Evolutionary conservation across 768 basidiomycete genomes (phyloP).

Genomic region (Boletus reticulatus): DNA sequence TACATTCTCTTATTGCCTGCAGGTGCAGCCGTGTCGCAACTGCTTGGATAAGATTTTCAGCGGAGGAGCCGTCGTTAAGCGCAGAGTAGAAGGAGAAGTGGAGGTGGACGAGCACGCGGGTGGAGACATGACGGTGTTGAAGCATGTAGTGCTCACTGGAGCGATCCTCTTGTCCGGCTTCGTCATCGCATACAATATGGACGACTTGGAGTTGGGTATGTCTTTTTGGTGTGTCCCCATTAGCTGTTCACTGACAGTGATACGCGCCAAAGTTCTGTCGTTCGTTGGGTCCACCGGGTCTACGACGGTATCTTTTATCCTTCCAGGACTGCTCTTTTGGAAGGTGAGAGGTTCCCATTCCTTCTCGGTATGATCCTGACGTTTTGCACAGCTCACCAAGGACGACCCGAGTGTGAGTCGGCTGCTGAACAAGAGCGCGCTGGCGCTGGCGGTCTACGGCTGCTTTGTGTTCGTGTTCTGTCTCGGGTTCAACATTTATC

Average conservation of each 20-base stretch:
- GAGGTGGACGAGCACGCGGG: slow-evolving; percentile 55
- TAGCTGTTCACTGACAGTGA: slow-evolving; percentile 12
- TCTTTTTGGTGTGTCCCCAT: slow-evolving; percentile 2
- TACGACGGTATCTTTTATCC: slow-evolving; percentile 94
- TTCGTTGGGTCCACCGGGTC: slow-evolving; percentile 98
- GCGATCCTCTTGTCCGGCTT: slow-evolving; percentile 66
- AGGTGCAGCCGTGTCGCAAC: slow-evolving; percentile 91
- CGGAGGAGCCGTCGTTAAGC: slow-evolving; percentile 36
- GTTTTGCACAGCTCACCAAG: slow-evolving; percentile 56
- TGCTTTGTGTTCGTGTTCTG: slow-evolving; percentile 81
- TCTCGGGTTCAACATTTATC: slow-evolving; percentile 77
- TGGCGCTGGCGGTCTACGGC: slow-evolving; percentile 76
- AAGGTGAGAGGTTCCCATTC: slow-evolving; percentile 49
- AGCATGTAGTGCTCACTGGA: slow-evolving; percentile 68
- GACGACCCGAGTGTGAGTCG: slow-evolving; percentile 54
- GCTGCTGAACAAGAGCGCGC: slow-evolving; percentile 55
- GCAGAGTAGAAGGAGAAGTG: slow-evolving; percentile 42
- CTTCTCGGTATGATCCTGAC: slow-evolving; percentile 5
- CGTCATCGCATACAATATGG: slow-evolving; percentile 72
- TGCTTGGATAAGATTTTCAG: slow-evolving; percentile 90
- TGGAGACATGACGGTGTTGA: slow-evolving; percentile 62
- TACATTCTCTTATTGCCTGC: slow-evolving; percentile 90
- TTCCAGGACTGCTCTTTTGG: slow-evolving; percentile 93
- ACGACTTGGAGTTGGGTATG: slow-evolving; percentile 75
- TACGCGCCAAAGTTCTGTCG: slow-evolving; percentile 67